phyloP scores from a whole-genome alignment of 768 basidiomycete species.

The Holtermanniella nyarrowii region DNA sequence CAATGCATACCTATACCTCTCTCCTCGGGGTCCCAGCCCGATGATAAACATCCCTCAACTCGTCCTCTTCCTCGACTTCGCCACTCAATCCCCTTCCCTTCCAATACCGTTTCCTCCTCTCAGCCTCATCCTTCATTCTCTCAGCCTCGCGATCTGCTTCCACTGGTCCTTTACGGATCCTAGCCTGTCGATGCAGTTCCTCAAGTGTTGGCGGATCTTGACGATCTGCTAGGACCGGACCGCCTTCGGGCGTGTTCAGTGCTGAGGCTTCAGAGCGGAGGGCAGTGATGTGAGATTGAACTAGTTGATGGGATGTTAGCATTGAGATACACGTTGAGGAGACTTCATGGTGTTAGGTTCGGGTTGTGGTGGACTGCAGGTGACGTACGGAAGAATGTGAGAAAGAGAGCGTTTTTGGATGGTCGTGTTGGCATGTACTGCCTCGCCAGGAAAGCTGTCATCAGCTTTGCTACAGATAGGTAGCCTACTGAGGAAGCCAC shows the following conservation, averaged over 20 bases:
- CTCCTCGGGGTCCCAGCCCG: slow-evolving; percentile 21
- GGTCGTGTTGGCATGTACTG: slow-evolving; percentile 11
- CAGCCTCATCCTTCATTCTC: slow-evolving; percentile 5
- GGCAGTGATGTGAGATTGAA: slow-evolving; percentile 6
- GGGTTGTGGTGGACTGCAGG: background rate
- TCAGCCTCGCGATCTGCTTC: background rate
- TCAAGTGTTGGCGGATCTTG: background rate
- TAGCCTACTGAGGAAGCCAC: slow-evolving; percentile 13
- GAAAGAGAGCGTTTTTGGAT: slow-evolving; percentile 11
- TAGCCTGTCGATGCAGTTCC: background rate
- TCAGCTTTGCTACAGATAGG: background rate
- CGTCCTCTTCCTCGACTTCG: slow-evolving; percentile 22
- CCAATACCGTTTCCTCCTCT: slow-evolving; percentile 13
- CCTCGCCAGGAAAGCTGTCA: slow-evolving; percentile 8
- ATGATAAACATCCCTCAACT: slow-evolving; percentile 29
- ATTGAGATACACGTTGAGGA: slow-evolving; percentile 18
- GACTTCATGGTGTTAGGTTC: slow-evolving; percentile 2
- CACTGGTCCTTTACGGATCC: background rate
- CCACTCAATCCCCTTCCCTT: slow-evolving; percentile 23
- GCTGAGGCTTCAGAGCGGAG: slow-evolving; percentile 6
- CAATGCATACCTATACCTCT: slow-evolving; percentile 8
- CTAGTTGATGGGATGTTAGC: slow-evolving; percentile 7
- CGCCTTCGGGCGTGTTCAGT: background rate
- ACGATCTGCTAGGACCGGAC: background rate
- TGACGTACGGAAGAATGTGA: slow-evolving; percentile 13